Conservation (phyloP, 1,284 basidiomycete genomes). For the Ustilago cynodontis region DNA sequence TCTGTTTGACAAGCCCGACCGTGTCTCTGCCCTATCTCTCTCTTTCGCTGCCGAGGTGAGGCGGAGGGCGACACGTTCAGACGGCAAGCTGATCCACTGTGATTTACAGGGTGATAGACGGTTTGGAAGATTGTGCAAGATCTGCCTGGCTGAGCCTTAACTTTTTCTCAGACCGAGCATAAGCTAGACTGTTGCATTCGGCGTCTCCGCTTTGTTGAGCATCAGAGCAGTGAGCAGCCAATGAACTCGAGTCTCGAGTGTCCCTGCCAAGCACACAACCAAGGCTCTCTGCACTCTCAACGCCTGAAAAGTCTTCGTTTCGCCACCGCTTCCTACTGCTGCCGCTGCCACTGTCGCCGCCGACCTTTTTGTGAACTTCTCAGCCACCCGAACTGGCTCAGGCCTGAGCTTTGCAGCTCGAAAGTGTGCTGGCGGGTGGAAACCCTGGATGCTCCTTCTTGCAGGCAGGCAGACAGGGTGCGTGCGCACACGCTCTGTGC, state of each 20-base stretch:
- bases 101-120: background rate
- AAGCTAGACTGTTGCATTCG: background rate
- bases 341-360: background rate
- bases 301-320: background rate
- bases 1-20: slow-evolving; percentile 7
- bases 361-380: background rate
- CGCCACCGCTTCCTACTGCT: background rate
- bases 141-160: background rate
- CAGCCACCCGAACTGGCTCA: background rate
- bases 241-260: background rate
- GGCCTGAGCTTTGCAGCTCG: background rate
- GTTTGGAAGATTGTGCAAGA: slow-evolving; percentile 9
- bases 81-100: background rate
- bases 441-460: background rate
- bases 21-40: background rate
- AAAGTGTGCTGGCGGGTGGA: background rate
- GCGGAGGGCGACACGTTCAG: background rate
- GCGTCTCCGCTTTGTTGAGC: slow-evolving; percentile 11
- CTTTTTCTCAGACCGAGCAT: background rate
- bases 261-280: background rate
- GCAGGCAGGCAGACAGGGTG: background rate
- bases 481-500: background rate
- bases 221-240: slow-evolving; percentile 5
- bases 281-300: background rate
- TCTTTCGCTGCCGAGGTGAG: slow-evolving; percentile 1